A percentile compares a stretch with the other conserved stretches of the same genome.
phyloP scores from a whole-genome alignment of 192 early-diverging fungal species.

The Coemansia sp. region DNA sequence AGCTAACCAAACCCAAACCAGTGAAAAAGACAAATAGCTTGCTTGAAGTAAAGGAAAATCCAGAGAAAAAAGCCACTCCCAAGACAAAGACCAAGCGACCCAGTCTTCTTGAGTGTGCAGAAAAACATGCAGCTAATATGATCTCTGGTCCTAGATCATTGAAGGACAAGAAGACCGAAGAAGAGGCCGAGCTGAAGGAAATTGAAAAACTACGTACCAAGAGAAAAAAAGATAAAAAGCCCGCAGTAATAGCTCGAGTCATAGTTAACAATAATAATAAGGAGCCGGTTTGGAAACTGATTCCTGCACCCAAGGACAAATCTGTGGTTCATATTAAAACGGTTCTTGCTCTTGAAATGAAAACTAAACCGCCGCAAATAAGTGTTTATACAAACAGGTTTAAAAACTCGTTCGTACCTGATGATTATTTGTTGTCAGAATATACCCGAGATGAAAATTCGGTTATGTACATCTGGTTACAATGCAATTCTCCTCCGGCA shows the following conservation, averaged over 20 bases:
- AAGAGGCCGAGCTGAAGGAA: background rate
- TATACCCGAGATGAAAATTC: background rate
- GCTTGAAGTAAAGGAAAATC: no score
- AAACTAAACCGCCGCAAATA: background rate
- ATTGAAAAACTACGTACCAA: background rate
- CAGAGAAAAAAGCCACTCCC: no score
- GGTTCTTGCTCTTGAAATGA: background rate
- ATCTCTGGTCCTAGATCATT: background rate
- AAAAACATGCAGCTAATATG: background rate
- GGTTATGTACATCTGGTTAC: background rate
- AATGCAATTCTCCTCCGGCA: no score
- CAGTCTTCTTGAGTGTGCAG: background rate
- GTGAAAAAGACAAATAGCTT: no score
- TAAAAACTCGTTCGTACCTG: background rate
- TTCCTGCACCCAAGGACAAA: background rate
- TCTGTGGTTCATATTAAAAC: background rate
- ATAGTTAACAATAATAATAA: background rate
- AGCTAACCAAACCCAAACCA: background rate
- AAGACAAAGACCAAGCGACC: background rate
- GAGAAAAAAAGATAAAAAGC: background rate
- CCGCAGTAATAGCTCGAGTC: background rate
- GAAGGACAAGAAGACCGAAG: background rate
- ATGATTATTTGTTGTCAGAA: background rate
- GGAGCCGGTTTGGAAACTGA: background rate
- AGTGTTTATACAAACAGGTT: background rate